phyloP scores from a whole-genome alignment of 305 asterid genomes.

The Ajuga reptans region DNA sequence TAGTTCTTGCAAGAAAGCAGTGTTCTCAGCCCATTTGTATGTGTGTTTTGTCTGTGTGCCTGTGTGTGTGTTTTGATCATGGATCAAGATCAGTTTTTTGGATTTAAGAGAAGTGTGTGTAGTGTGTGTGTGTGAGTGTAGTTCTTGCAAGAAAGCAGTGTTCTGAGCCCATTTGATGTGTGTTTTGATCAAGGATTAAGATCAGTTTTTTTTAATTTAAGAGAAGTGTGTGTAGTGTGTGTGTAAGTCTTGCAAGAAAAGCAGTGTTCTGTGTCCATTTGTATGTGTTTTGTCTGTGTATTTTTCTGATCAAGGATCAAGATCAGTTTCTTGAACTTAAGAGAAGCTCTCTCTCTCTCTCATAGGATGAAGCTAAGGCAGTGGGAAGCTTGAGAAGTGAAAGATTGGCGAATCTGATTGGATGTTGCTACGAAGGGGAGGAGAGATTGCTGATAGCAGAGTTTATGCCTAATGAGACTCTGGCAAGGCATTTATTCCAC shows the following conservation, averaged over 20 bases:
- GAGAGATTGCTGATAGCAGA: slow-evolving; percentile 78
- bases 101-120: too few relatives aligned
- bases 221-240: too few relatives aligned
- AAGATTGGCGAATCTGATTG: slow-evolving; percentile 70
- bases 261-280: background rate
- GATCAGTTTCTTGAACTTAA: background rate
- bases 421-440: slow-evolving; percentile 72
- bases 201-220: too few relatives aligned
- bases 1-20: background rate
- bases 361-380: slow-evolving; percentile 61
- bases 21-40: background rate
- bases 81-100: slow-evolving; percentile 6
- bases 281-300: background rate
- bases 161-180: too few relatives aligned
- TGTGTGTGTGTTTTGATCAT: background rate
- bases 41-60: background rate
- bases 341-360: background rate
- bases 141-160: too few relatives aligned
- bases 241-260: background rate
- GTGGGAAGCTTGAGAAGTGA: slow-evolving; percentile 80
- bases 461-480: slow-evolving; percentile 62
- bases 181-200: too few relatives aligned
- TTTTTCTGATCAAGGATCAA: background rate
- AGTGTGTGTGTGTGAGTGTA: too few relatives aligned
- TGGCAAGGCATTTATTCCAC: slow-evolving; percentile 67